Base-by-base conservation (phyloP, 2,329 filamentous ascomycete species). In the Neonectria neomacrospora region DNA sequence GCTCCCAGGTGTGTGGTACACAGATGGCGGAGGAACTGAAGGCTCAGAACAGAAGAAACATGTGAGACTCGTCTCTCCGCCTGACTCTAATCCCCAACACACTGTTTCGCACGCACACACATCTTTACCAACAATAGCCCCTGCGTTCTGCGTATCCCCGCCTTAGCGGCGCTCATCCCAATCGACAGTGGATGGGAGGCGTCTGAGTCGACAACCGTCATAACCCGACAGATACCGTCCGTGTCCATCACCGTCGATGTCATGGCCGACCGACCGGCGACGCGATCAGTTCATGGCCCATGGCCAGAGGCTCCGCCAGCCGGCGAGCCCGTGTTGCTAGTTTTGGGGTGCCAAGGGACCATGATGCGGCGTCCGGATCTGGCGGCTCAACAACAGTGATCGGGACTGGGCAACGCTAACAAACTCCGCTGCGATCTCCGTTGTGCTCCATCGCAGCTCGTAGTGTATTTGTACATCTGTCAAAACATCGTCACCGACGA, bases 301-400 rank as follows among this genome's bases (percentile, higher is more conserved):
- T 52, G 50, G n/a, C 34, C 30, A 65, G 30, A 54, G 63, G 60
- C 62, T 65, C 63, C 61, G 59, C 63, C 61, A 58, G 51, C 44
- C 70, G 70, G 70, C 65, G 39, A 71, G 67, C 34, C 70, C 70
- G 70, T 69, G 52, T 57, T 63, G 61, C 58, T 54, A 70, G 63
- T 64, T 60, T 64, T 53, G 50, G 55, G 44, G 18, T 63, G 68
- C 70, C 68, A 72, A 70, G 70, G 45, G 59, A 45, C 52, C 52
- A 67, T 69, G 67, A 62, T 67, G 67, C 68, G 63, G 60, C 60
- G 42, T 28, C 61, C 70, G 70, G 70, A 72, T 70, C 70, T 68
- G 52, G 67, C 70, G 70, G 70, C 70, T 67, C 68, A 63, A 64
- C 59, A 59, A 41, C 58, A 60, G 68, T 57, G 59, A 54, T 62